Evolutionary conservation across 257 asterid species (phyloP).

Genomic region (Plantago major): DNA sequence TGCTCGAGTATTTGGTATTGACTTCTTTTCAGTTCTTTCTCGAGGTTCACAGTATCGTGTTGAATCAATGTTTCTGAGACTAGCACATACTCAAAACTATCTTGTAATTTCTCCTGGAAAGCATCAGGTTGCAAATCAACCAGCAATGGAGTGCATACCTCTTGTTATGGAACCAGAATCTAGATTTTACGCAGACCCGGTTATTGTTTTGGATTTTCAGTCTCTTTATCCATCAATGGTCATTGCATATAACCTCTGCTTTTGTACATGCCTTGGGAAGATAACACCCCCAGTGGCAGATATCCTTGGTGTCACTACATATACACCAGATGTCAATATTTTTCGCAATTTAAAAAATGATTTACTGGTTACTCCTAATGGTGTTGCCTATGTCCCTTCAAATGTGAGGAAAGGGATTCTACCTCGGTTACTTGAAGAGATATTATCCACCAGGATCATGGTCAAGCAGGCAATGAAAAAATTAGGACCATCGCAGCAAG

Average conservation of each 20-base stretch:
- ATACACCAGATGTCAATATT: slow-evolving; percentile 49
- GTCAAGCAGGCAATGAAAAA: slow-evolving; percentile 94
- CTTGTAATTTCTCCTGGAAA: slow-evolving; percentile 93
- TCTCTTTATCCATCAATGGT: slow-evolving; percentile 98
- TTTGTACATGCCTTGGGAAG: slow-evolving; percentile 91
- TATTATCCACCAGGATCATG: slow-evolving; percentile 89
- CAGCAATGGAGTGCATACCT: slow-evolving; percentile 97
- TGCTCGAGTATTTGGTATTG: slow-evolving; percentile 95
- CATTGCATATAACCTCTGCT: slow-evolving; percentile 91
- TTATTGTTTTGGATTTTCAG: slow-evolving; percentile 89
- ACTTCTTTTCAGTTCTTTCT: slow-evolving; percentile 89
- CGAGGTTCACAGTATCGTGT: slow-evolving; percentile 98
- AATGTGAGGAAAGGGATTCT: slow-evolving; percentile 72
- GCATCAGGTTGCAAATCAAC: slow-evolving; percentile 89
- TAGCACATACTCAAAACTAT: slow-evolving; percentile 90
- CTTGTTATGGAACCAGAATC: slow-evolving; percentile 99
- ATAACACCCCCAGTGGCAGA: slow-evolving; percentile 39
- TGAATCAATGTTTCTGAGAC: slow-evolving; percentile 87
- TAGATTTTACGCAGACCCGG: slow-evolving; percentile 87
- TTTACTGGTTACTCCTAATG: slow-evolving; percentile 78
- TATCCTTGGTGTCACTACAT: slow-evolving; percentile 79
- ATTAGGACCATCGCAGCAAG: slow-evolving; percentile 61
- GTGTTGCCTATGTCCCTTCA: slow-evolving; percentile 83
- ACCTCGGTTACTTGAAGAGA: slow-evolving; percentile 89
- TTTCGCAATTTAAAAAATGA: slow-evolving; percentile 47